Base-by-base conservation (phyloP, 2,329 filamentous ascomycete genomes). In the Fusarium paranaense region DNA sequence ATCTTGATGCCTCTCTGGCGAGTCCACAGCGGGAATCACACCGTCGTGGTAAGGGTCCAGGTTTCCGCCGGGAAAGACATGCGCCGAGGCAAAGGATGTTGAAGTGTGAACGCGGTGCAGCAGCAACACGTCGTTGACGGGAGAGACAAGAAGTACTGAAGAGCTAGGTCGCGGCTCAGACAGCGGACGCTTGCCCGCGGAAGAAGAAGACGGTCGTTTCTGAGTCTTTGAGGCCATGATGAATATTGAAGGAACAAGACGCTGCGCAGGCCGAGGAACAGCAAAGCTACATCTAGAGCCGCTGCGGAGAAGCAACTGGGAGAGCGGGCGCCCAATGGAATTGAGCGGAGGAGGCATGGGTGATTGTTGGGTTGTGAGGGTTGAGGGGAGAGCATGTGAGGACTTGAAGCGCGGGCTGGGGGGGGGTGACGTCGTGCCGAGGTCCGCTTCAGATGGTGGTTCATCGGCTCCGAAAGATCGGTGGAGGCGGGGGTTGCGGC, bases 31-130 rank as follows among this genome's bases (percentile, higher is more conserved):
- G 0, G 88, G 87, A 2, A 90, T 81, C 0, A 74, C 74, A 4
- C 94, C 95, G 76, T 98, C 96, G 78, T 98, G 94, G 22, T 89
- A 89, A 0, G 89, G 82, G 14, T 95, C 93, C 25, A 98, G 87
- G 78, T 95, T 95, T 7, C 97, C 97, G 37, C 97, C 97, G 0
- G 97, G 96, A 76, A 99, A 99, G 70, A 99, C 97, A 80, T 98
- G 95, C 0, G 96, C 97, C 0, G 94, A 96, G 5, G 96, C 90
- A 79, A 98, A 98, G 4, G 95, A 93, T 1, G 90, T 91, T 0
- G 94, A 97, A 1, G 93, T 95, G 73, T 92, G 89, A 4, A 97
- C 94, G 71, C 97, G 92, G 81, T 95, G 95, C 10, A 98, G 90
- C 20, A 98, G 90, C 1, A 99, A 89, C 56, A 98, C 90, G 81